Evolutionary conservation across 2,329 filamentous ascomycete species (phyloP).

Genomic region (Truncatella angustata): DNA sequence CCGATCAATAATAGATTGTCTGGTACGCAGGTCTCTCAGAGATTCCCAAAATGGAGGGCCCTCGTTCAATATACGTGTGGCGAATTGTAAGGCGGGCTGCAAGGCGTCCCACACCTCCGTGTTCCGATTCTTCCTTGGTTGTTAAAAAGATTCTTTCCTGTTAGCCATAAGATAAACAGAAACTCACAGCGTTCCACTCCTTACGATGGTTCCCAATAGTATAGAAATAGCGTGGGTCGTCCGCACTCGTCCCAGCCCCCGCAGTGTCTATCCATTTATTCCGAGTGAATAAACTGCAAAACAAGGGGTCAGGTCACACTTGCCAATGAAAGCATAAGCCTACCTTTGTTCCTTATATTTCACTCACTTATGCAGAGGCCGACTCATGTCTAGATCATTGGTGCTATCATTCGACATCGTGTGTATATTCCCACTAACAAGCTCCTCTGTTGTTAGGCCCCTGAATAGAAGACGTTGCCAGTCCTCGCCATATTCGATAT

Average conservation of each 20-base stretch:
- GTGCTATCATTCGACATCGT: constrained; percentile 16
- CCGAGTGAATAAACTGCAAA: neutral
- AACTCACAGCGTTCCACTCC: constrained; percentile 17
- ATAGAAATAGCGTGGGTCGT: constrained; percentile 19
- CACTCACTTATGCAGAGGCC: constrained; percentile 22
- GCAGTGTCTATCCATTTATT: neutral
- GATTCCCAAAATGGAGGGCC: constrained; percentile 12
- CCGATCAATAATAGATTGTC: constrained; percentile 1
- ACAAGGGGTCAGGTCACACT: neutral
- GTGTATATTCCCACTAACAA: constrained; percentile 16
- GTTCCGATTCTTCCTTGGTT: constrained; percentile 12
- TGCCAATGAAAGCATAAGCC: neutral
- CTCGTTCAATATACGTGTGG: constrained; percentile 15
- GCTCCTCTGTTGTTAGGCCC: constrained; percentile 26
- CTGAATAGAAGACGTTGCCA: constrained; percentile 23
- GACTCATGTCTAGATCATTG: constrained; percentile 13
- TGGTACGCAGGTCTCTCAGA: constrained; percentile 21
- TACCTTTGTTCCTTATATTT: neutral
- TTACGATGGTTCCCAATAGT: constrained; percentile 18
- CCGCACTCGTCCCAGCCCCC: neutral
- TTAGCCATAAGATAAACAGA: neutral
- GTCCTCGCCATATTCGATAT: constrained; percentile 22
- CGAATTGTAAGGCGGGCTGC: constrained; percentile 24
- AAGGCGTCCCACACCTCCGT: constrained; percentile 23
- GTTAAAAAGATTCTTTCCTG: neutral